Base-by-base conservation (phyloP, 441 rosid genomes). In the Eruca vesicaria region DNA sequence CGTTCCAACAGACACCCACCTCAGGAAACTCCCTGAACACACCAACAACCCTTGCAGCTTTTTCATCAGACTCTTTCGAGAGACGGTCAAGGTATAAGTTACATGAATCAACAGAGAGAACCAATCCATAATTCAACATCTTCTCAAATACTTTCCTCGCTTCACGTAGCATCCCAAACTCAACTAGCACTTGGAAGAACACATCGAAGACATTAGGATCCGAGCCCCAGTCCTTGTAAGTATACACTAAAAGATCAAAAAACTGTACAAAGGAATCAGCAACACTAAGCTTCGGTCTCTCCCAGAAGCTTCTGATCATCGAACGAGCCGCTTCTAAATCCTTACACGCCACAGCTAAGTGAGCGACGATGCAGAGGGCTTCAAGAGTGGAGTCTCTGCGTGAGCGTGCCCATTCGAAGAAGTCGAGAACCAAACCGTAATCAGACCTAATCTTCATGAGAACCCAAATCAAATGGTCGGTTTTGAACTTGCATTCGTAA, bases 151-250 rank as follows among this genome's bases (percentile, higher is more conserved):
- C 74, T 8, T 68, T 86, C 59, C 90, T 87, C 11, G 96, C 98
- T 86, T 94, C 96, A 79, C 31, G 68, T 10, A 90, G 82, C 88
- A 85, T 53, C 35, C 88, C 88, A 28, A 72, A 83, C 70, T 88
- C 93, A 74, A 86, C 90, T 7, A 94, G 90, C 33, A 89, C 97
- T 82, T 85, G 87, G 60, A 94, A 92, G 84, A 85, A 90, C 63
- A 92, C 79, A 81, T 92, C 93, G 48, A 92, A 92, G 29, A 94
- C 98, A 28, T 61, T 78, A 64, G 94, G 90, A 82, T 92, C 85
- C 19, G 96, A 88, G 71, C 98, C 88, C 99, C 98, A 94, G 26
- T 89, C 93, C 82, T 90, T 92, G 64, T 90, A 90, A 1, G 98
- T 94, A 74, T 90, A 90, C 52, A 92, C 82, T 63, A 94, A 73